These are phyloP conservation scores for Peronospora farinosa DNA, from an alignment of 352 stramenopile genomes.

Conservation along the genomic window DNA sequence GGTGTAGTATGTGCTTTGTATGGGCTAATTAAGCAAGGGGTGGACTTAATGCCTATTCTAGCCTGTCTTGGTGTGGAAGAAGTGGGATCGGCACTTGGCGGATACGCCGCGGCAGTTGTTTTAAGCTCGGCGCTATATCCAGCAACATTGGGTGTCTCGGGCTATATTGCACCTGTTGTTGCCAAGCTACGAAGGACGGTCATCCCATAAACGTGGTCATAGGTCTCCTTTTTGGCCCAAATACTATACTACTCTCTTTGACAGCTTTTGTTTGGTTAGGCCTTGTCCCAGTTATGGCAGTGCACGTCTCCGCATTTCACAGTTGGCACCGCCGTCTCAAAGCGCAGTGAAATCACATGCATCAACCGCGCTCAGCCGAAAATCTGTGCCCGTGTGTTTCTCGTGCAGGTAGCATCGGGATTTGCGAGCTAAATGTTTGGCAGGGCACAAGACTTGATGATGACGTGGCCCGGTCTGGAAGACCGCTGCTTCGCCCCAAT, in stretches of 20 bases:
- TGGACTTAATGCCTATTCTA: conserved; percentile 76
- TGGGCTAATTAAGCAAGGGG: conserved; percentile 68
- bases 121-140: conserved; percentile 77
- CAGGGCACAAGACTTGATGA: conserved; percentile 45
- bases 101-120: conserved; percentile 73
- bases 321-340: conserved; percentile 36
- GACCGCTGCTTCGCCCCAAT: conserved; percentile 33
- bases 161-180: conserved; percentile 66
- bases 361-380: not conserved
- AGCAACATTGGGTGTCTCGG: conserved; percentile 65
- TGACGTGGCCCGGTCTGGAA: conserved; percentile 8
- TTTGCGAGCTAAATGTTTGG: conserved; percentile 54
- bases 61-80: conserved; percentile 65
- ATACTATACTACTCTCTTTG: not conserved
- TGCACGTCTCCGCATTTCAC: conserved; percentile 6
- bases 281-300: conserved; percentile 6
- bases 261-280: not conserved
- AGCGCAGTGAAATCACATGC: conserved; percentile 17
- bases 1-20: conserved; percentile 70
- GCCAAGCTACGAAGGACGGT: conserved; percentile 50
- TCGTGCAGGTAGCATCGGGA: conserved; percentile 23
- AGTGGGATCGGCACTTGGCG: conserved; percentile 59
- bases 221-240: conserved; percentile 4
- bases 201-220: conserved; percentile 26
- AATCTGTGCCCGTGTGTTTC: conserved; percentile 29